phyloP scores from a whole-genome alignment of 768 basidiomycete genomes.

The Xerocomellus dryophilus region DNA sequence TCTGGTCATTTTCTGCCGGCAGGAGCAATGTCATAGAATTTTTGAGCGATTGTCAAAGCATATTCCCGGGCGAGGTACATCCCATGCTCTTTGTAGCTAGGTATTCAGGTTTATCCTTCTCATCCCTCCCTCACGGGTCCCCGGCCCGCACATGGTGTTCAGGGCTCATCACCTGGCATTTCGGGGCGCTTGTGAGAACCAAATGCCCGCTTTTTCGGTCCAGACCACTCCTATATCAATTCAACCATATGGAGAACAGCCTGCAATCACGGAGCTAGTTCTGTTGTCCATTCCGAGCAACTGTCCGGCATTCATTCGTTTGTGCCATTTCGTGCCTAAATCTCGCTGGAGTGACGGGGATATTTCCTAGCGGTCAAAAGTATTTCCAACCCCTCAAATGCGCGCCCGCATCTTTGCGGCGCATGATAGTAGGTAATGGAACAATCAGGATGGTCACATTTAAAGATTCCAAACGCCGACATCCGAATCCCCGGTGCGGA shows the following conservation, averaged over 20 bases:
- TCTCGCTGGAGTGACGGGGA: neutral
- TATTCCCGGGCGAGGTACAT: neutral
- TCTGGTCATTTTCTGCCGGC: neutral
- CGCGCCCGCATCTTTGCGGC: too few relatives aligned
- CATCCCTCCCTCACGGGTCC: too few relatives aligned
- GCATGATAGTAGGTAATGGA: neutral
- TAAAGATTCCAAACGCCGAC: neutral
- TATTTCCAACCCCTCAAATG: neutral
- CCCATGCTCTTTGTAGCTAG: neutral
- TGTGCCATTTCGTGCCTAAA: neutral
- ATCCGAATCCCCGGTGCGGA: neutral
- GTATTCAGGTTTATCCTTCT: neutral
- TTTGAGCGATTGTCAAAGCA: neutral
- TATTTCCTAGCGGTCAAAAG: neutral
- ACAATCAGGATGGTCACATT: neutral
- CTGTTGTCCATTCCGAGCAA: too few relatives aligned
- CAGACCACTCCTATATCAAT: neutral
- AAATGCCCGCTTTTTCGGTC: neutral
- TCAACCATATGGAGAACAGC: neutral
- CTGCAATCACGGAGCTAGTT: neutral
- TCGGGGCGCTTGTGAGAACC: neutral
- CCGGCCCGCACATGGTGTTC: neutral
- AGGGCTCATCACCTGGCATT: neutral
- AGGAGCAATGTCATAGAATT: neutral
- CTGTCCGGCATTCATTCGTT: neutral